Base-by-base conservation (phyloP, 129 eudicot species). In the Arctium minus region DNA sequence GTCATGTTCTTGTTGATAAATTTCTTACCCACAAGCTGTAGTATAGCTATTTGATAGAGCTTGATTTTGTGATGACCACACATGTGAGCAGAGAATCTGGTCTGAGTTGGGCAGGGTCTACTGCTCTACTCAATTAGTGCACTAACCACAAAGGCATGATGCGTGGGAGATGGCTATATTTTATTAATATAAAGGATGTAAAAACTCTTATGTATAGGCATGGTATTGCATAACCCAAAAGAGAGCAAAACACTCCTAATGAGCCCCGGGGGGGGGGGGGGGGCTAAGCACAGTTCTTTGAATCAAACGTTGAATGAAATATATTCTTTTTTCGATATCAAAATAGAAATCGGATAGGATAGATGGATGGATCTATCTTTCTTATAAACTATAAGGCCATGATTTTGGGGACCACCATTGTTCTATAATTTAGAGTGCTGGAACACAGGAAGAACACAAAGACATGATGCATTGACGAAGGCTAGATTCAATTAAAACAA, bases 61-160 rank as follows among this genome's bases (percentile, higher is more conserved):
- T 56, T 75, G 65, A 64, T 38, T 56, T 73, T 44, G 48, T 11
- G 67, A 78, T 86, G 85, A 18, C 12, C 18, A 38, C 30, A 10
- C 71, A 35, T 53, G 6, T 0, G 48, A 42, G 48, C 10, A 42
- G 48, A 42, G 48, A 15, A 53, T 53, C 64, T 53, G 64, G 64
- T 53, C 64, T 53, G 0, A 53, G 10, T 42, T 42, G 9, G 9
- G 48, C 48, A 42, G 48, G 48, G 6, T 42, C 48, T 35, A 3
- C 27, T 42, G 50, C 50, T 42, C 50, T 42, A 46, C 56, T 46
- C 11, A 8, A 46, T 56, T 56, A 56, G 22, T 46, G 53, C 15
- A 46, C 53, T 46, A 46, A 10, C 53, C 15, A 2, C 15, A 46
- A 46, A 46, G 17, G 15, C 15, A 9, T 46, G 56, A 46, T 46